Conservation (phyloP, 106 monocot species). For the Platanthera guangdongensis region DNA sequence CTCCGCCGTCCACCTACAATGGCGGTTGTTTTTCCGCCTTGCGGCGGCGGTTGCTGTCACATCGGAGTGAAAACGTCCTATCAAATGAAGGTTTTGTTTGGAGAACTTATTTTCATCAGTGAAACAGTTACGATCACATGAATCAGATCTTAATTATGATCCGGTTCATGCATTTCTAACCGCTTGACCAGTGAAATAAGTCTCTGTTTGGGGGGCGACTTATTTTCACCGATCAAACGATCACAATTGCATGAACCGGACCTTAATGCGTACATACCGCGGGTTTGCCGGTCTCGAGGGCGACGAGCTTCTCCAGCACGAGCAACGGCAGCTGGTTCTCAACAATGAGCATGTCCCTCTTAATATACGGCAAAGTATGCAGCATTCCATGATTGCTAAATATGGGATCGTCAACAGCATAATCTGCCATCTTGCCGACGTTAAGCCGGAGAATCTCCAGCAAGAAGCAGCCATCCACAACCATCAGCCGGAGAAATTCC, state of each 20-base stretch:
- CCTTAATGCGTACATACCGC: background rate
- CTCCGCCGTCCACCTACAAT: too few species aligned
- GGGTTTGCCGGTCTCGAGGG: slow-evolving; percentile 28
- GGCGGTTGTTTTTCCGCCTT: too few species aligned
- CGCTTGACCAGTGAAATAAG: too few species aligned
- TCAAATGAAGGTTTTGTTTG: too few species aligned
- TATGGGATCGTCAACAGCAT: slow-evolving; percentile 66
- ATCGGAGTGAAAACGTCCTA: background rate
- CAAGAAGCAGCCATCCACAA: slow-evolving; percentile 59
- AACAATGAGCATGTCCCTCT: slow-evolving; percentile 82
- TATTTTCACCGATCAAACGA: too few species aligned
- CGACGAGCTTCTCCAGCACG: slow-evolving; percentile 44
- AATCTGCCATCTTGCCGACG: slow-evolving; percentile 19
- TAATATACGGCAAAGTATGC: slow-evolving; percentile 52
- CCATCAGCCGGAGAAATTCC: slow-evolving; percentile 44
- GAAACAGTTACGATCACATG: too few species aligned
- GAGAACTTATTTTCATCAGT: too few species aligned
- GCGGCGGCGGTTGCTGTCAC: background rate
- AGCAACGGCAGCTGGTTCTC: slow-evolving; percentile 89
- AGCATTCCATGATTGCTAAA: slow-evolving; percentile 82
- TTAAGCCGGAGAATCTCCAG: slow-evolving; percentile 45
- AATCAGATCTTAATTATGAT: too few species aligned
- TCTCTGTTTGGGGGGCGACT: too few species aligned
- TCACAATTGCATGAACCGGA: too few species aligned
- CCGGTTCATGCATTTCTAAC: too few species aligned